Conservation (phyloP, 805 yeast genomes). For the Metschnikowia lachancei region DNA sequence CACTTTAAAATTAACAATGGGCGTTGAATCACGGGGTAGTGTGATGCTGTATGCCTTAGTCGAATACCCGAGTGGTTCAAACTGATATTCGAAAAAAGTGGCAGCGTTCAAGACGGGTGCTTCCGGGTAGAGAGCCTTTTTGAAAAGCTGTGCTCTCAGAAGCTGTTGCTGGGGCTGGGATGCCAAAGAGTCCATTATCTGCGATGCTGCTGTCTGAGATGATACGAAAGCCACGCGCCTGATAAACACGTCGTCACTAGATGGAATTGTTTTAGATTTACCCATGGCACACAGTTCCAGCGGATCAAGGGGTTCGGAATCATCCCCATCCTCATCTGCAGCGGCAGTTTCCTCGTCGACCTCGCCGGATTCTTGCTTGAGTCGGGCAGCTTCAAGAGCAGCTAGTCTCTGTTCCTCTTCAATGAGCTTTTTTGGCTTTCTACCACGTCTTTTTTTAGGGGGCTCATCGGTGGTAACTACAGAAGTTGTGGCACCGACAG, state of each 20-base stretch:
- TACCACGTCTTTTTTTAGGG: slow-evolving; percentile 23
- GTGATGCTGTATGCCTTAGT: slow-evolving; percentile 42
- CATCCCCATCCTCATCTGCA: slow-evolving; percentile 8
- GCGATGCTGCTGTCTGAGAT: slow-evolving; percentile 12
- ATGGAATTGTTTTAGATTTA: slow-evolving; percentile 14
- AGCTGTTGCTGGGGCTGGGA: slow-evolving; percentile 18
- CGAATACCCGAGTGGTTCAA: slow-evolving; percentile 36
- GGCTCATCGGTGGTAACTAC: slow-evolving; percentile 15
- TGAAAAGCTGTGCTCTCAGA: slow-evolving; percentile 25
- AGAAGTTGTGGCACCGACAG: slow-evolving; percentile 9
- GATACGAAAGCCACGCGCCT: slow-evolving; percentile 17
- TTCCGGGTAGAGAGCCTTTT: slow-evolving; percentile 32
- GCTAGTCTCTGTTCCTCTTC: slow-evolving; percentile 21
- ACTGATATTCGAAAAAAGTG: slow-evolving; percentile 35
- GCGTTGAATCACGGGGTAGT: slow-evolving; percentile 45
- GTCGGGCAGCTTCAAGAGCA: slow-evolving; percentile 14
- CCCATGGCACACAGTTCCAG: slow-evolving; percentile 20
- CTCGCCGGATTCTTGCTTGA: slow-evolving; percentile 14
- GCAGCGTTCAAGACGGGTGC: slow-evolving; percentile 27
- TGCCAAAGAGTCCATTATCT: slow-evolving; percentile 12
- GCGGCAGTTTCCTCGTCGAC: slow-evolving; percentile 9
- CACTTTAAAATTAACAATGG: slow-evolving; percentile 46
- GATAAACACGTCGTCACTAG: slow-evolving; percentile 19
- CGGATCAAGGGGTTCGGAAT: slow-evolving; percentile 5
- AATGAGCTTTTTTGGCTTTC: slow-evolving; percentile 24